Conservation (phyloP, 768 basidiomycete species). For the Mrakia gelida region DNA sequence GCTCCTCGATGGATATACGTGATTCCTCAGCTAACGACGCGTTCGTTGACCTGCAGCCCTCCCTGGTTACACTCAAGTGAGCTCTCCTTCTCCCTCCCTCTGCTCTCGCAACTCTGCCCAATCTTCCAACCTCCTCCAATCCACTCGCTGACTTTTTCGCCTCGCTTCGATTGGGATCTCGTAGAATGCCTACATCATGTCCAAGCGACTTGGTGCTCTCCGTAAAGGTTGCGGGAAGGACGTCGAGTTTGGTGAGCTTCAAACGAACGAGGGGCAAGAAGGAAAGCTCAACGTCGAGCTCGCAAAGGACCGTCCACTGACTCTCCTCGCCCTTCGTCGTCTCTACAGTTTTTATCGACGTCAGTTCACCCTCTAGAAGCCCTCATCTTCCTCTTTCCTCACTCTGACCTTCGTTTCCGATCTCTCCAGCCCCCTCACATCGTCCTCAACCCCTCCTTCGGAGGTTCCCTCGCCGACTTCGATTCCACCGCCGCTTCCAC, state of each 20-base stretch:
- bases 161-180: background rate
- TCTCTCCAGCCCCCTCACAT: conserved; percentile 30
- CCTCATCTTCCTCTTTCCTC: background rate
- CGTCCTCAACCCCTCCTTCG: conserved; percentile 29
- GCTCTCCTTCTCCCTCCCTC: background rate
- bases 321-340: background rate
- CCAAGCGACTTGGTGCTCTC: conserved; percentile 29
- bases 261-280: too few species aligned
- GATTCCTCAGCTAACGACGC: background rate
- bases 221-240: conserved; percentile 27
- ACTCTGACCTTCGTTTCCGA: background rate
- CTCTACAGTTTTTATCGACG: conserved; percentile 30
- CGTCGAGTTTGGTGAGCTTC: conserved; percentile 31
- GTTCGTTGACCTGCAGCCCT: background rate
- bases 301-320: background rate
- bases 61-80: conserved; percentile 27
- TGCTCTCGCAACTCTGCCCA: background rate
- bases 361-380: background rate
- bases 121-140: background rate
- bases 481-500: conserved; percentile 26
- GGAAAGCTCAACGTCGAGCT: background rate
- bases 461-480: conserved; percentile 29
- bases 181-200: conserved; percentile 31
- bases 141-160: background rate
- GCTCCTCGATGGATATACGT: too few species aligned